A percentile compares a stretch with the other conserved stretches of the same genome.
These are phyloP conservation scores for Warburgia ugandensis DNA, from an alignment of 164 flowering plant genomes.

Conservation along the genomic window DNA sequence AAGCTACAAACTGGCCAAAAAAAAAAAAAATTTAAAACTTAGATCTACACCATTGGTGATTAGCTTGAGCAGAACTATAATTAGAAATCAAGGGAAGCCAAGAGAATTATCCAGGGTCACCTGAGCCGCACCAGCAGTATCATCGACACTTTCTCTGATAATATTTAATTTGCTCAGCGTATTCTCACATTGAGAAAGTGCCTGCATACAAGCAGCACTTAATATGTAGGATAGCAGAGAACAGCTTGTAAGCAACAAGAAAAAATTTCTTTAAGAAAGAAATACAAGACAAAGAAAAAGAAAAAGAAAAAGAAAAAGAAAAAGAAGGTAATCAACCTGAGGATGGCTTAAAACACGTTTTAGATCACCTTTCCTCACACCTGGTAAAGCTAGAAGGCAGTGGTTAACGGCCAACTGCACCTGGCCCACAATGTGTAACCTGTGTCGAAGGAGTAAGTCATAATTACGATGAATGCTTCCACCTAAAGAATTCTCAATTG, in stretches of 20 bases:
- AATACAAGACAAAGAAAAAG: neutral
- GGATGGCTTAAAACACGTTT: slow-evolving; percentile 60
- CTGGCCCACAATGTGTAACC: slow-evolving; percentile 72
- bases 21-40: neutral
- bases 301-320: neutral
- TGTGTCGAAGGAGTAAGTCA: slow-evolving; percentile 65
- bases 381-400: slow-evolving; percentile 65
- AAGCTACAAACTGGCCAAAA: slow-evolving; percentile 38
- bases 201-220: slow-evolving; percentile 24
- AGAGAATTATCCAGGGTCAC: slow-evolving; percentile 10
- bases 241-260: neutral
- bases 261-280: neutral
- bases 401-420: slow-evolving; percentile 52
- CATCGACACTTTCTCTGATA: slow-evolving; percentile 46
- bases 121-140: slow-evolving; percentile 76
- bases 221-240: neutral
- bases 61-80: neutral
- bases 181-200: slow-evolving; percentile 65
- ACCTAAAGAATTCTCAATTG: slow-evolving; percentile 60
- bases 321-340: slow-evolving; percentile 27
- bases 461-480: slow-evolving; percentile 71
- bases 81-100: neutral
- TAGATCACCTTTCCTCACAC: slow-evolving; percentile 45
- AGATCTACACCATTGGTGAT: no score
- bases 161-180: slow-evolving; percentile 54